Evolutionary conservation across 2,329 filamentous ascomycete genomes (phyloP), one percentile per base, ranked within the genome.

Genomic region (Cryphonectria carpinicola): DNA sequence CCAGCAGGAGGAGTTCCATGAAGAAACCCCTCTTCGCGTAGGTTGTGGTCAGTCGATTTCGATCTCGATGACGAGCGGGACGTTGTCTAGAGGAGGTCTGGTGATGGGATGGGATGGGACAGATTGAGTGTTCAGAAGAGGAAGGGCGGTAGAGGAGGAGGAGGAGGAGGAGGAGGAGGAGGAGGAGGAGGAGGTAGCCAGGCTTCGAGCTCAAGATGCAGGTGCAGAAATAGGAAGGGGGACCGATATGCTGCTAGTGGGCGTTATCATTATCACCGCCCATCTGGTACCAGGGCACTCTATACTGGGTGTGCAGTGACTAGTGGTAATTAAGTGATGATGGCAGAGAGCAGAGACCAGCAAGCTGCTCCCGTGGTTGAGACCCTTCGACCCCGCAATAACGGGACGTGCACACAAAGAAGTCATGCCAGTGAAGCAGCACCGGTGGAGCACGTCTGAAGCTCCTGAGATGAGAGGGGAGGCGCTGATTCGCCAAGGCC

Each of bases 1-100:
- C 77, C 79, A 80, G 77, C 75, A 76, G 77, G 78, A 76, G 76
- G 76, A 74, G 77, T 79, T 80, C 80, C 80, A 81, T 82, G 76
- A 80, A 82, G 78, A 76, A 74, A 71, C 75, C 65, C 73, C 73
- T 67, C 72, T 70, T 65, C 73, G 70, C 65, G 69, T 71, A 65
- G 67, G 67, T 66, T 71, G 71, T 68, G 62, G 37, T 64, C 69
- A 72, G 68, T 67, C 63, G 63, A 41, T 46, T 62, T 62, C 60
- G 52, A 66, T 46, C 65, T 65, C 60, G 41, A 65, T 67, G 41
- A 41, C 39, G 52, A 43, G 28, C 41, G 8, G 46, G 46, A 14
- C 25, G 28, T 35, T 52, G 17, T 49, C 11, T 35, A 37, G 43
- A 54, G 28, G 28, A n/a, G 22, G 19, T 37, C 8, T 28, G 60